Evolutionary conservation across 176 grass and related monocot species (phyloP), one percentile per base, ranked within the genome.

Genomic region (Tuctoria greenei): DNA sequence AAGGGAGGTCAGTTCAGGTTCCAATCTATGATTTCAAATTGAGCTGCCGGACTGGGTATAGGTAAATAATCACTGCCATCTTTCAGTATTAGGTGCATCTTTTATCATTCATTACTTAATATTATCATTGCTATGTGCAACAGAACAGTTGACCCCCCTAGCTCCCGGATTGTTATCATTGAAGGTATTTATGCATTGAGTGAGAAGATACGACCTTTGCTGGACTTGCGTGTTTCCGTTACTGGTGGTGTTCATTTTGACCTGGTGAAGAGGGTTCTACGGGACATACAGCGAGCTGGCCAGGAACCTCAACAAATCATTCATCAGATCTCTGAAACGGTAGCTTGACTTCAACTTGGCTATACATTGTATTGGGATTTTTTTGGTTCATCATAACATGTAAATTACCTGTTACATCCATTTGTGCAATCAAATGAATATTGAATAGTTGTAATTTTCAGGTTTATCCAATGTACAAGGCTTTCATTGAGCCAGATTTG

Each of bases 401-500:
- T 69, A 27, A 55, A 47, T 10, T 34, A n/a, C 58, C 17, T 62
- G 15, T 37, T 63, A 35, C 36, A 54, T 10, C 54, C n/a, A 59
- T 44, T 11, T 2, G 12, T 15, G 16, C 56, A n/a, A 44, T 84
- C 75, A 51, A 51, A n/a, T 54, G 20, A 54, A 24, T 84, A 75
- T 18, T 75, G 63, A 74, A 70, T 45, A 27, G 11, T 64, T 38
- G 15, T 69, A 51, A 67, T 76, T 84, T 39, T 75, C 55, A 99
- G 92, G 92, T 99, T 82, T 99, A 99, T 83, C 96, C 96, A 75
- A 99, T 99, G 92, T 99, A 99, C 74, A 99, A 99, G 76, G 96
- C 91, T 60, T 99, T 95, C 89, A 99, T 99, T 80, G 92, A 95
- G 71, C 96, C 96, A 36, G 89, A 95, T 70, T 80, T 99, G 64